These are phyloP conservation scores for Candida dajiaensis DNA, from an alignment of 805 yeast genomes.

Conservation along the genomic window DNA sequence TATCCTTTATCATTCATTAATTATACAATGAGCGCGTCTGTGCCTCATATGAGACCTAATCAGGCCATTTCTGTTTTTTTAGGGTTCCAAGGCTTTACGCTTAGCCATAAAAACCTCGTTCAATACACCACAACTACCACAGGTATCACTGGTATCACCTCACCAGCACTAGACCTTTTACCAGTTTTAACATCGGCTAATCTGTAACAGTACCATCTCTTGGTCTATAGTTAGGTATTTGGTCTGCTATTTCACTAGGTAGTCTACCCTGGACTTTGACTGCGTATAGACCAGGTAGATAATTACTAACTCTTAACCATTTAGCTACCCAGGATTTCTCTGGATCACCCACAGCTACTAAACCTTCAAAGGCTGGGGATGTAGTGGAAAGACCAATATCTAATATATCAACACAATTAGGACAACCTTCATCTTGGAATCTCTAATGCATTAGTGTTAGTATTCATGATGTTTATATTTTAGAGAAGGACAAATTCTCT, in stretches of 20 bases:
- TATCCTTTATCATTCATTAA: background rate
- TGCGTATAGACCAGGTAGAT: constrained; percentile 87
- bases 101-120: background rate
- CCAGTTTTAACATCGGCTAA: constrained; percentile 18
- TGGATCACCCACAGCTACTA: constrained; percentile 85
- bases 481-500: too few relatives aligned
- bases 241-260: constrained; percentile 78
- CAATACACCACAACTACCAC: background rate
- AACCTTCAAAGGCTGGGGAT: constrained; percentile 93
- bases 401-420: constrained; percentile 89
- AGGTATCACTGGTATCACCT: background rate
- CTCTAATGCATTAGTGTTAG: constrained; percentile 26
- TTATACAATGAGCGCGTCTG: background rate
- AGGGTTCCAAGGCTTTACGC: background rate
- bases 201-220: constrained; percentile 86
- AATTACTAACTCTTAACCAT: constrained; percentile 89
- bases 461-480: too few relatives aligned
- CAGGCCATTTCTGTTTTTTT: background rate
- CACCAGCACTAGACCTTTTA: background rate
- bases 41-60: background rate
- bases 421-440: constrained; percentile 86
- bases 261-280: constrained; percentile 88
- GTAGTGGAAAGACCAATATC: constrained; percentile 85
- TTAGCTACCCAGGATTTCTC: constrained; percentile 91
- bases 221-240: constrained; percentile 79